Evolutionary conservation across 1,284 basidiomycete species (phyloP).

Genomic region (Ceraceosorus bombacis): DNA sequence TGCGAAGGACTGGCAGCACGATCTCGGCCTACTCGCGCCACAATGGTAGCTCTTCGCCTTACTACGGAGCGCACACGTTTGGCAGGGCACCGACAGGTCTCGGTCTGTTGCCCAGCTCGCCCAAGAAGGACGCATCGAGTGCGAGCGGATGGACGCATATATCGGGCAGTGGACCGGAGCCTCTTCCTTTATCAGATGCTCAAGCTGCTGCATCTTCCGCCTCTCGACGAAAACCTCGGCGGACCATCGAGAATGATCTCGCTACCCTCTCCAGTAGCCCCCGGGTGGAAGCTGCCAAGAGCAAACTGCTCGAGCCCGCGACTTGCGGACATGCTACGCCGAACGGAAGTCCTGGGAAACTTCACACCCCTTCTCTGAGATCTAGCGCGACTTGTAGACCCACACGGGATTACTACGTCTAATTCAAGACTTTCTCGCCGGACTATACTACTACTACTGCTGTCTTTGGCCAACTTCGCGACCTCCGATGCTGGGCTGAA

Average conservation of each 20-base stretch:
- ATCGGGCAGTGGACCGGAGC: constrained; percentile 16
- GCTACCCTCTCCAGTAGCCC: constrained; percentile 50
- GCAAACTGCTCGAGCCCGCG: constrained; percentile 7
- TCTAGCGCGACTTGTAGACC: too few relatives aligned
- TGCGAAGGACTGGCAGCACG: constrained; percentile 1
- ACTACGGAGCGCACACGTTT: constrained; percentile 35
- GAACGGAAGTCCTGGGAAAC: too few relatives aligned
- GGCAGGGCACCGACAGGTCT: constrained; percentile 25
- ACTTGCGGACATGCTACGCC: not conserved
- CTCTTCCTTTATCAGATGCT: constrained; percentile 18
- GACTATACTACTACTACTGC: too few relatives aligned
- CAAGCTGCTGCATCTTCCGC: not conserved
- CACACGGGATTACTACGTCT: too few relatives aligned
- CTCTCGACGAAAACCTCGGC: not conserved
- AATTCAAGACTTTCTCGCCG: too few relatives aligned
- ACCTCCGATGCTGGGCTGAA: too few relatives aligned
- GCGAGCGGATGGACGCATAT: constrained; percentile 3
- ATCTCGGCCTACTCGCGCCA: not conserved
- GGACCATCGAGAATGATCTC: constrained; percentile 38
- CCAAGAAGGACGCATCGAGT: constrained; percentile 12
- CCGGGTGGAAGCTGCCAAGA: constrained; percentile 7
- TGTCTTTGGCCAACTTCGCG: too few relatives aligned
- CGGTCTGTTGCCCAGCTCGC: constrained; percentile 15
- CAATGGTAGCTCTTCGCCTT: constrained; percentile 10
- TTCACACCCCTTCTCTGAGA: too few relatives aligned